A percentile compares a stretch with the other conserved stretches of the same genome.
Evolutionary conservation across 306 rosid species (phyloP).

Genomic region (Senna tora): DNA sequence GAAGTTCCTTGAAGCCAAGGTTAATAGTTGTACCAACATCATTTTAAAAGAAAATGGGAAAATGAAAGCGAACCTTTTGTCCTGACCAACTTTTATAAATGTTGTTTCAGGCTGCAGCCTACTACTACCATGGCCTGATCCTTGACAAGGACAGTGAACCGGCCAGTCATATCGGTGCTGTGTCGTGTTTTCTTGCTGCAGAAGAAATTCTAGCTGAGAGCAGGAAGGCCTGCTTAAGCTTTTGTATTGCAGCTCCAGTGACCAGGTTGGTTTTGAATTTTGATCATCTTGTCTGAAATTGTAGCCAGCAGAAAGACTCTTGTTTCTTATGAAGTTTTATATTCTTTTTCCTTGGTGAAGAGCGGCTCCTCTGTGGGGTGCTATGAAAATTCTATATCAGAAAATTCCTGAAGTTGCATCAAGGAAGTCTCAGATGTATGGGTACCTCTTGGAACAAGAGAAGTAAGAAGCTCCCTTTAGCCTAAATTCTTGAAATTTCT

Average conservation of each 20-base stretch:
- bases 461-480: conserved; percentile 58
- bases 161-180: conserved; percentile 62
- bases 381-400: conserved; percentile 75
- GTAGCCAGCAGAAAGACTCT: not conserved
- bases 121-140: conserved; percentile 90
- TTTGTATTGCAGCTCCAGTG: conserved; percentile 84
- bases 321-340: not conserved
- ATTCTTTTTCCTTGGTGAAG: conserved; percentile 43
- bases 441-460: conserved; percentile 86
- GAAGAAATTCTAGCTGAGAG: conserved; percentile 83
- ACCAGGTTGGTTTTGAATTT: conserved; percentile 72
- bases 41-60: not conserved
- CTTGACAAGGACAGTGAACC: conserved; percentile 90
- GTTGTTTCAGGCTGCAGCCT: conserved; percentile 78
- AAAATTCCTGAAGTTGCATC: conserved; percentile 94
- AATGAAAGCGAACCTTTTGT: too few species aligned
- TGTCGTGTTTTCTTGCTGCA: conserved; percentile 91
- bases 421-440: conserved; percentile 86
- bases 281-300: conserved; percentile 1
- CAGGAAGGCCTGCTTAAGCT: conserved; percentile 85
- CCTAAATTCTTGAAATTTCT: not conserved
- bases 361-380: conserved; percentile 90
- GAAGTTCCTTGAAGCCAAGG: conserved; percentile 95
- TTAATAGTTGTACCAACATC: conserved; percentile 33
- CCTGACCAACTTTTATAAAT: not conserved